Percentiles rank a stretch among this genome's conserved stretches.
Evolutionary conservation across 306 rosid species (phyloP).

Genomic region (Dryas octopetala): DNA sequence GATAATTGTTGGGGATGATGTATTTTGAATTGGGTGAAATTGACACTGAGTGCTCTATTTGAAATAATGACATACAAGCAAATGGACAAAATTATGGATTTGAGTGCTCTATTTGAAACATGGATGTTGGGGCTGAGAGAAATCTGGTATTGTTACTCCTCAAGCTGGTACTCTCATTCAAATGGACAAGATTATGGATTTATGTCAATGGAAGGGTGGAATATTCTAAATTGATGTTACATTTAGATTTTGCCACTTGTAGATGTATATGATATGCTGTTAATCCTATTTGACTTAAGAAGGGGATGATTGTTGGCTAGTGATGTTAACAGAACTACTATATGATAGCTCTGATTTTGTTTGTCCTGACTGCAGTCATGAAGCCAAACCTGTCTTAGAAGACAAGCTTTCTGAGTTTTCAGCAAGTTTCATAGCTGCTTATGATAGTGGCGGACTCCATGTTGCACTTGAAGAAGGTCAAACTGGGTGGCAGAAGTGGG

Average conservation of each 20-base stretch:
- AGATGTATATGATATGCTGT: neutral
- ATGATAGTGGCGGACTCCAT: conserved; percentile 66
- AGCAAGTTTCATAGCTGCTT: conserved; percentile 71
- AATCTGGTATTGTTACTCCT: neutral
- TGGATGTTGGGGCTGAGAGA: neutral
- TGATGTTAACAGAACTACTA: neutral
- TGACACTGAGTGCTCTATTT: neutral
- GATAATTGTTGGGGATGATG: neutral
- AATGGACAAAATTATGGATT: neutral
- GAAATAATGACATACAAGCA: neutral
- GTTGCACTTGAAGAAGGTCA: conserved; percentile 84
- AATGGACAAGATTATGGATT: neutral
- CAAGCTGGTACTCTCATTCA: neutral
- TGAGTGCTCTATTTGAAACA: neutral
- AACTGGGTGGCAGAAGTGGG: conserved; percentile 96
- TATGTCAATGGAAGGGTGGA: neutral
- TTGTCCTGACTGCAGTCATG: conserved; percentile 61
- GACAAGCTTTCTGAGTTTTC: conserved; percentile 79
- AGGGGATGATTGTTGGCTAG: neutral
- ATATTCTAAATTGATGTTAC: neutral
- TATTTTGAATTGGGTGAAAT: neutral
- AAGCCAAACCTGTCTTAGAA: conserved; percentile 64
- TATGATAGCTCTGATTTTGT: conserved; percentile 7
- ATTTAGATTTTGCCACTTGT: neutral
- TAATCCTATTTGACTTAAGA: neutral